Conservation (phyloP, 495 filamentous ascomycete genomes). For the Penicillium robsamsonii region DNA sequence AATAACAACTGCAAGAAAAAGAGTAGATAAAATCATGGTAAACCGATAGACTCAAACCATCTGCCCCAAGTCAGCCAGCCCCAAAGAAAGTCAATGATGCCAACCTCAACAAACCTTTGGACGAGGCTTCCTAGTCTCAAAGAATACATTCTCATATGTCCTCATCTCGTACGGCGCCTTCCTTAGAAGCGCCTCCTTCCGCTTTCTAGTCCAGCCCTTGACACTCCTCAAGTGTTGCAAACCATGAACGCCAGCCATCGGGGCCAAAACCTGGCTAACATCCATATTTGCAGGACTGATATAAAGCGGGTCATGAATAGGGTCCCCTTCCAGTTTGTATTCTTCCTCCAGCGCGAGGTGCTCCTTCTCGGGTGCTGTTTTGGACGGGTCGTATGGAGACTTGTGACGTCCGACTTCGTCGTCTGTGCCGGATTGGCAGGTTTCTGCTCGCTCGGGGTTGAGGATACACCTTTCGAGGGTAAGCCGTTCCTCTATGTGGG, state of each 20-base stretch:
- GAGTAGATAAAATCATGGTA: neutral
- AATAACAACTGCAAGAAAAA: neutral
- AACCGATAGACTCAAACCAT: neutral
- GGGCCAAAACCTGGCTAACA: slow-evolving; percentile 24
- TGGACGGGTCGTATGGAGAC: slow-evolving; percentile 30
- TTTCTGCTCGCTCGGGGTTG: slow-evolving; percentile 25
- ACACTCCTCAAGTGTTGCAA: slow-evolving; percentile 20
- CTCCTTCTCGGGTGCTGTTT: slow-evolving; percentile 25
- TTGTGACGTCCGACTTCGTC: slow-evolving; percentile 32
- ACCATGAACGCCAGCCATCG: slow-evolving; percentile 16
- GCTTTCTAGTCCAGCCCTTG: slow-evolving; percentile 29
- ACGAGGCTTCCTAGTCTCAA: slow-evolving; percentile 7
- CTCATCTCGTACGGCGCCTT: slow-evolving; percentile 23
- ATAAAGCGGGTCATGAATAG: slow-evolving; percentile 23
- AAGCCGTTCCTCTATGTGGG: neutral
- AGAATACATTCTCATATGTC: slow-evolving; percentile 25
- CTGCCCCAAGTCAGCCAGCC: neutral
- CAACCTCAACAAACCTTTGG: slow-evolving; percentile 4
- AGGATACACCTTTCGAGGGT: slow-evolving; percentile 29
- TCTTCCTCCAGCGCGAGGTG: slow-evolving; percentile 25
- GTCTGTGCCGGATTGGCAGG: slow-evolving; percentile 30
- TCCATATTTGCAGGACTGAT: slow-evolving; percentile 31
- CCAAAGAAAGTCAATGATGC: neutral
- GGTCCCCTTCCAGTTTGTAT: slow-evolving; percentile 24
- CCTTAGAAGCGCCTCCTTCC: slow-evolving; percentile 17